Base-by-base conservation (phyloP, 371 early-diverging fungal genomes). In the Phascolomyces articulosus region DNA sequence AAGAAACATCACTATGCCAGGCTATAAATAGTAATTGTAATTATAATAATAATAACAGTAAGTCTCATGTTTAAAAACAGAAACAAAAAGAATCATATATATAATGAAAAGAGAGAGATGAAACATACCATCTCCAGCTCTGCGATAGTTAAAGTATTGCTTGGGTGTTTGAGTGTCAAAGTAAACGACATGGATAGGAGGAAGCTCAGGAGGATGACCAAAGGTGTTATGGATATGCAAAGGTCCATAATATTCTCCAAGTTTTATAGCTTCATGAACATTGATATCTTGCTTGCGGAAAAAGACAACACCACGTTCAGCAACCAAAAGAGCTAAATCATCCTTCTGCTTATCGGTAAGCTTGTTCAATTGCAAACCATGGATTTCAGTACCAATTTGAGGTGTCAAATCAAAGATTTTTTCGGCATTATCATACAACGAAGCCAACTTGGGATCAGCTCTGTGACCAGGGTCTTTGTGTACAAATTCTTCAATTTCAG, bases 371-470 rank as follows among this genome's bases (percentile, higher is more conserved):
- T 83, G 85, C 47, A 89, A 63, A 18, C 88, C 85, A 44, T 83
- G 85, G 34, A 91, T 65, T 61, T 89, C 90, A n/a, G 91, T 89
- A 54, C 91, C 91, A 63, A 91, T 83, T 55, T 82, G 72, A 49
- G 87, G 89, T 0, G 87, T 77, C 34, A 88, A 70, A 34, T 89
- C 88, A 69, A 82, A 75, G 55, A 85, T 70, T 70, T 84, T 86
- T 62, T 81, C 80, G 53, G 86, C 89, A 49, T 73, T 77, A 29
- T 81, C 74, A 40, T 80, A 77, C 40, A 90, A 68, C 8, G 89
- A 82, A 31, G 83, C 77, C 71, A 86, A 87, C 57, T 77, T 81
- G 9, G 88, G 85, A 51, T 90, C 89, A 16, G 70, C 86, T 9
- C 75, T 78, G 51, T 71, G 74, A n/a, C 79, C 87, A 44, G 74